Conservation (phyloP, 148 eudicot genomes). For the Persicaria maculosa region DNA sequence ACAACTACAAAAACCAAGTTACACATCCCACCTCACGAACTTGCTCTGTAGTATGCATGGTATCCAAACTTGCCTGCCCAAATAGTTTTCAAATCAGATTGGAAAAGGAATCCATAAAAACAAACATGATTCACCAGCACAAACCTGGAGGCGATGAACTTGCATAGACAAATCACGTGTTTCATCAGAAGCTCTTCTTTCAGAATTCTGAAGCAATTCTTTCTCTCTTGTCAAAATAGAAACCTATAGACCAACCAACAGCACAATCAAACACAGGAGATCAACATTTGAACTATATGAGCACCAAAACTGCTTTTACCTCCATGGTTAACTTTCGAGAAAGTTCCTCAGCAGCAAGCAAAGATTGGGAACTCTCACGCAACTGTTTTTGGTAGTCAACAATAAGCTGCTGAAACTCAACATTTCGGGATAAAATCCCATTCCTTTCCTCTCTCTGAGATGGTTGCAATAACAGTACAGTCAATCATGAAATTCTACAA, state of each 20-base stretch:
- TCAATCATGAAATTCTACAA: background rate
- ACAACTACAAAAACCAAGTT: background rate
- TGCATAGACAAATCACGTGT: constrained; percentile 77
- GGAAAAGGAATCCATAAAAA: background rate
- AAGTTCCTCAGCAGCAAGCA: constrained; percentile 58
- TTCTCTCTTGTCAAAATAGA: constrained; percentile 73
- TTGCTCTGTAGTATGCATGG: constrained; percentile 67
- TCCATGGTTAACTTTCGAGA: constrained; percentile 74
- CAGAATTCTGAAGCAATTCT: constrained; percentile 65
- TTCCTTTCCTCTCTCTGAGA: constrained; percentile 65
- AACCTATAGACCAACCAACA: constrained; percentile 26
- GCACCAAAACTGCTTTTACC: constrained; percentile 24
- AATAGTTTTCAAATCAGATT: background rate
- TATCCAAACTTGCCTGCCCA: constrained; percentile 65
- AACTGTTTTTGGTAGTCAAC: constrained; percentile 75
- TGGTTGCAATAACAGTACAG: background rate
- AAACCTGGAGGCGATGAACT: constrained; percentile 71
- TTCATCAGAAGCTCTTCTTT: constrained; percentile 87
- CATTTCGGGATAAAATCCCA: constrained; percentile 60
- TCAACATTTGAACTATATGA: background rate
- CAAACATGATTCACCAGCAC: background rate
- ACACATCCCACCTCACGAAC: constrained; percentile 48
- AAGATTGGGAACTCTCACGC: constrained; percentile 71
- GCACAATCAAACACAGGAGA: background rate
- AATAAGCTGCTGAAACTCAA: constrained; percentile 82